A percentile compares a stretch with the other conserved stretches of the same genome.
phyloP scores from a whole-genome alignment of 139 green algal genomes.

The Haematococcus sp. region DNA sequence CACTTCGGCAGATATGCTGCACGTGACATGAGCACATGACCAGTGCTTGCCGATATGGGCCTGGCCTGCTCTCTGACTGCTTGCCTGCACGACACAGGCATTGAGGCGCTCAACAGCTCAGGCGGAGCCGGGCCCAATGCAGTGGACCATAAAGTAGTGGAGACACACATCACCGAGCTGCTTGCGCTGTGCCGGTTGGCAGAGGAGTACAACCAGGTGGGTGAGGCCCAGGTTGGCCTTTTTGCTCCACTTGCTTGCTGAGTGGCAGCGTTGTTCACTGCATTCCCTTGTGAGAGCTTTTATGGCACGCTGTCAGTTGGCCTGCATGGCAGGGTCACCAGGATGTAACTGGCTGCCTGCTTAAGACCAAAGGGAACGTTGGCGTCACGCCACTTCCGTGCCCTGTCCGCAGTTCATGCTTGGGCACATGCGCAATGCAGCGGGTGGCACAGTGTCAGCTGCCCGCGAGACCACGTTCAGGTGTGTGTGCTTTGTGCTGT shows the following conservation, averaged over 20 bases:
- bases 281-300: no score
- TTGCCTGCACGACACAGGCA: background rate
- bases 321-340: no score
- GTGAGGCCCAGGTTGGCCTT: background rate
- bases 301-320: no score
- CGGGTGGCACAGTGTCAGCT: conserved; percentile 7
- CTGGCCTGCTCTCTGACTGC: background rate
- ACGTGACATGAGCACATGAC: no score
- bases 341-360: no score
- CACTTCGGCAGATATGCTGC: no score
- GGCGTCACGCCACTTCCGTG: no score
- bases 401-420: conserved; percentile 65
- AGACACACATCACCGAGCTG: conserved; percentile 74
- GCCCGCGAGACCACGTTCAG: conserved; percentile 35
- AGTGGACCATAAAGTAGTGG: conserved; percentile 13
- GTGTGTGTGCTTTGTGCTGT: conserved; percentile 18
- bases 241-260: background rate
- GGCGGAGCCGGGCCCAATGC: background rate
- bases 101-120: background rate
- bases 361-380: no score
- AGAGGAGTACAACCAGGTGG: conserved; percentile 86
- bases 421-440: conserved; percentile 54
- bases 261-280: background rate
- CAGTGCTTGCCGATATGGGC: no score
- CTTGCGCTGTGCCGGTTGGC: conserved; percentile 71